Conservation (phyloP, 352 stramenopile species). For the Globisporangium emineosum region DNA sequence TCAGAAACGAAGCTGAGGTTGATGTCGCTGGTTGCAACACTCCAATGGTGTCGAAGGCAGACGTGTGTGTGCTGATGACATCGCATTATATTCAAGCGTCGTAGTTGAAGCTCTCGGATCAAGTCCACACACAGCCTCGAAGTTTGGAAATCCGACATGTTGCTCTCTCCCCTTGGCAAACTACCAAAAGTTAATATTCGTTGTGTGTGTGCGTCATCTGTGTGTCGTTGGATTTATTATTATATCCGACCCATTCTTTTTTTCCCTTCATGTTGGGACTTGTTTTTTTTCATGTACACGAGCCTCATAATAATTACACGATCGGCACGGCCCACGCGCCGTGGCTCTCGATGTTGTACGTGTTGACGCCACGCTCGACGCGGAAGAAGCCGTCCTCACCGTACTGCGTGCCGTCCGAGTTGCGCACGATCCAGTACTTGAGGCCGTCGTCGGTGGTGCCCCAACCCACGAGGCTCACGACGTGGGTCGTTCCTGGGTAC, state of each 20-base stretch:
- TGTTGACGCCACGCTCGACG: slow-evolving; percentile 65
- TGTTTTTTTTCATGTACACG: too few relatives aligned
- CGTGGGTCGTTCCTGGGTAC: slow-evolving; percentile 80
- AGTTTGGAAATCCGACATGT: too few relatives aligned
- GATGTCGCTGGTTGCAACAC: too few relatives aligned
- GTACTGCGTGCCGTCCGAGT: slow-evolving; percentile 86
- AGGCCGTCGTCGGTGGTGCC: slow-evolving; percentile 75
- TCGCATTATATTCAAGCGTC: too few relatives aligned
- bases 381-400: slow-evolving; percentile 72
- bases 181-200: neutral
- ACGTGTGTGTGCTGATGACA: too few relatives aligned
- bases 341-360: slow-evolving; percentile 77
- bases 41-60: too few relatives aligned
- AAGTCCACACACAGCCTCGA: too few relatives aligned
- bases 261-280: neutral
- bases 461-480: slow-evolving; percentile 96
- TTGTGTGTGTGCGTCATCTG: neutral
- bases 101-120: too few relatives aligned
- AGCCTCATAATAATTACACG: slow-evolving; percentile 19
- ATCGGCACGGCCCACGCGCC: slow-evolving; percentile 72
- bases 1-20: neutral
- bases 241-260: neutral
- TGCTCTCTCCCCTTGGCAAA: too few relatives aligned
- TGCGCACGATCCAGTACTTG: slow-evolving; percentile 97
- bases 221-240: neutral